Percentiles rank a stretch among this genome's conserved stretches.
Evolutionary conservation across 805 yeast genomes (phyloP).

Genomic region (Teunomyces gatunensis): DNA sequence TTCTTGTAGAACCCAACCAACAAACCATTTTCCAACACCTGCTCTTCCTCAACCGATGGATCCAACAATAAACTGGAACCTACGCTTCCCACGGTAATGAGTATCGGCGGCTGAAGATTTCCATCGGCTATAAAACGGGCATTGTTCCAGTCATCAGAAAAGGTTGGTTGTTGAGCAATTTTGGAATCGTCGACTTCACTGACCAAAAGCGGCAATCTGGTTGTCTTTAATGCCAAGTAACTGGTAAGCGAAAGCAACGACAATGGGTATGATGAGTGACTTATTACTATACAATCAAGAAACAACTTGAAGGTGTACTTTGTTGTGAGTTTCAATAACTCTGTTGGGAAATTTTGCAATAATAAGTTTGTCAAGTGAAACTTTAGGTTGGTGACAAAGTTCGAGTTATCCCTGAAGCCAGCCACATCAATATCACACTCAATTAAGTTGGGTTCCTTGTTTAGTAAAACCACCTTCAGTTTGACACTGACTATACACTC

Average conservation of each 20-base stretch:
- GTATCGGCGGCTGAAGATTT: slow-evolving; percentile 64
- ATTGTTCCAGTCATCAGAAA: slow-evolving; percentile 82
- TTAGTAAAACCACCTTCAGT: slow-evolving; percentile 63
- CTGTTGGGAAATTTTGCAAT: slow-evolving; percentile 49
- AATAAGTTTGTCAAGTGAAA: slow-evolving; percentile 58
- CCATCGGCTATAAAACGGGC: slow-evolving; percentile 46
- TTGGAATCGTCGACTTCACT: slow-evolving; percentile 66
- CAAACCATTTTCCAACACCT: slow-evolving; percentile 81
- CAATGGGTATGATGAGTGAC: slow-evolving; percentile 77
- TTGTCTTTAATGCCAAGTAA: slow-evolving; percentile 76
- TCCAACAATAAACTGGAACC: slow-evolving; percentile 72
- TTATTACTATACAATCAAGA: slow-evolving; percentile 77
- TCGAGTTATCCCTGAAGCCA: slow-evolving; percentile 77
- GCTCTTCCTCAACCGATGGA: slow-evolving; percentile 87
- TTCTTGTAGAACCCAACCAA: slow-evolving; percentile 69
- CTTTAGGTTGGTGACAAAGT: slow-evolving; percentile 60
- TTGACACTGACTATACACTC: slow-evolving; percentile 93
- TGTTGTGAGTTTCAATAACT: slow-evolving; percentile 59
- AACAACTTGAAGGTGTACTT: slow-evolving; percentile 73
- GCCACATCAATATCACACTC: slow-evolving; percentile 79
- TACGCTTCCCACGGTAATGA: slow-evolving; percentile 72
- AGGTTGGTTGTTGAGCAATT: slow-evolving; percentile 85
- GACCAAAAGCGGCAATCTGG: slow-evolving; percentile 68
- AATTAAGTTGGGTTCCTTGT: slow-evolving; percentile 48
- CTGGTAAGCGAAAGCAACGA: slow-evolving; percentile 76